Conservation (phyloP, 805 yeast genomes). For the Tetrapisispora pingtungensis region DNA sequence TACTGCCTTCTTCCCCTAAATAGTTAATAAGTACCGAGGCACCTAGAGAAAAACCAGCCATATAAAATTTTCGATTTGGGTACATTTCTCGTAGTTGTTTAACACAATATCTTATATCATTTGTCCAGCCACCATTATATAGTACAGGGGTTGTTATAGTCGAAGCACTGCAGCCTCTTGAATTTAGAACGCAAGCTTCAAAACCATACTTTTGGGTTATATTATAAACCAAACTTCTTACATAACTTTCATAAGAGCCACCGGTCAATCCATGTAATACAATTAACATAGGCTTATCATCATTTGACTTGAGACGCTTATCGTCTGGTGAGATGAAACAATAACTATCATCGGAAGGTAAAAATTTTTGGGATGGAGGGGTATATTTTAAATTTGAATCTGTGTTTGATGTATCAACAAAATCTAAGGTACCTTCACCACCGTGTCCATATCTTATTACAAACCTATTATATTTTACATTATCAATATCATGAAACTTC, state of each 20-base stretch:
- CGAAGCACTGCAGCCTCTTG: slow-evolving; percentile 70
- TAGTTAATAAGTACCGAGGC: slow-evolving; percentile 63
- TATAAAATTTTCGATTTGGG: slow-evolving; percentile 56
- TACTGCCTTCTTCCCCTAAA: slow-evolving; percentile 51
- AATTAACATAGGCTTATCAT: slow-evolving; percentile 49
- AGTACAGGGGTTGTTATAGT: slow-evolving; percentile 57
- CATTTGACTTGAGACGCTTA: slow-evolving; percentile 24
- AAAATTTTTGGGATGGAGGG: slow-evolving; percentile 30
- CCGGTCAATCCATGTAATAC: slow-evolving; percentile 74
- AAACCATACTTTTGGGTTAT: slow-evolving; percentile 34
- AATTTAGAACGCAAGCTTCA: slow-evolving; percentile 60
- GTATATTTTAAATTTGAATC: slow-evolving; percentile 20
- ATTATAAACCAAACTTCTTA: slow-evolving; percentile 45
- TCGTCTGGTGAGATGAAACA: slow-evolving; percentile 34
- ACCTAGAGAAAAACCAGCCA: slow-evolving; percentile 77
- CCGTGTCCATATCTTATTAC: slow-evolving; percentile 46
- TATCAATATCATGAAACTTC: slow-evolving; percentile 36
- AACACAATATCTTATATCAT: slow-evolving; percentile 52
- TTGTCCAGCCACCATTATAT: slow-evolving; percentile 63
- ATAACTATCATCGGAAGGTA: slow-evolving; percentile 14
- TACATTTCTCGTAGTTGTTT: slow-evolving; percentile 38
- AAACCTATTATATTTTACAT: slow-evolving; percentile 54
- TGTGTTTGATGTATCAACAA: slow-evolving; percentile 35
- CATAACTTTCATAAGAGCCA: slow-evolving; percentile 73
- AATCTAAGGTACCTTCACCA: slow-evolving; percentile 63